Conservation (phyloP, 1,139 yeast genomes). For the Arxiozyma heterogenica region DNA sequence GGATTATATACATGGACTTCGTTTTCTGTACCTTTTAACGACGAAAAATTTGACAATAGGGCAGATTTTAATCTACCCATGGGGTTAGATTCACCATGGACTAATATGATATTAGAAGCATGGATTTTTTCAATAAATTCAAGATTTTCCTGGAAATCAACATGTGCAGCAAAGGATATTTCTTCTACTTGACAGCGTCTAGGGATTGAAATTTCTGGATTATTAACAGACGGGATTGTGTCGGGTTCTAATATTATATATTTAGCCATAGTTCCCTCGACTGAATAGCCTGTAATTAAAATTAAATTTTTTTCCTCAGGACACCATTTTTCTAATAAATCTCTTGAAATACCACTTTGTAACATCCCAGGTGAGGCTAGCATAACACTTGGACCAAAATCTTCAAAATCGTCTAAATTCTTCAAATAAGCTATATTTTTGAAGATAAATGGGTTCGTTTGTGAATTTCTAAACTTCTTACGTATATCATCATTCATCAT, state of each 20-base stretch:
- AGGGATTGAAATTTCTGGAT: slow-evolving; percentile 78
- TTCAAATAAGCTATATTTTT: slow-evolving; percentile 75
- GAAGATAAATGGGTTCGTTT: slow-evolving; percentile 81
- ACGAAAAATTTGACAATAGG: slow-evolving; percentile 72
- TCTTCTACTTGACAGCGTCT: slow-evolving; percentile 87
- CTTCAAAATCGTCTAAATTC: slow-evolving; percentile 77
- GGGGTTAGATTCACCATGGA: slow-evolving; percentile 96
- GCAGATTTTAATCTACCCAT: slow-evolving; percentile 97
- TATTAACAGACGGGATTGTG: slow-evolving; percentile 69
- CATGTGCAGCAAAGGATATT: slow-evolving; percentile 97
- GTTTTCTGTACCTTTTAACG: slow-evolving; percentile 73
- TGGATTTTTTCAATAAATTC: slow-evolving; percentile 82
- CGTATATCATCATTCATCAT: slow-evolving; percentile 94
- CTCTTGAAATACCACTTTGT: slow-evolving; percentile 90
- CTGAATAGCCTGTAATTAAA: slow-evolving; percentile 91
- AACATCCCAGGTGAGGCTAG: slow-evolving; percentile 98
- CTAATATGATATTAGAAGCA: slow-evolving; percentile 76
- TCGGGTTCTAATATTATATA: slow-evolving; percentile 79
- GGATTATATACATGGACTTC: slow-evolving; percentile 94
- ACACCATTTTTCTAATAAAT: slow-evolving; percentile 88
- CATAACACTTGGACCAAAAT: slow-evolving; percentile 91
- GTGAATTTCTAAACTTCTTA: slow-evolving; percentile 64
- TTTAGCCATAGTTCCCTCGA: slow-evolving; percentile 97
- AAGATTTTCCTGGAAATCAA: slow-evolving; percentile 87
- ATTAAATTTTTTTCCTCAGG: slow-evolving; percentile 90